Percentiles rank a stretch among this genome's conserved stretches.
Conservation (phyloP, 768 basidiomycete genomes). For the Hemileccinum impolitum region DNA sequence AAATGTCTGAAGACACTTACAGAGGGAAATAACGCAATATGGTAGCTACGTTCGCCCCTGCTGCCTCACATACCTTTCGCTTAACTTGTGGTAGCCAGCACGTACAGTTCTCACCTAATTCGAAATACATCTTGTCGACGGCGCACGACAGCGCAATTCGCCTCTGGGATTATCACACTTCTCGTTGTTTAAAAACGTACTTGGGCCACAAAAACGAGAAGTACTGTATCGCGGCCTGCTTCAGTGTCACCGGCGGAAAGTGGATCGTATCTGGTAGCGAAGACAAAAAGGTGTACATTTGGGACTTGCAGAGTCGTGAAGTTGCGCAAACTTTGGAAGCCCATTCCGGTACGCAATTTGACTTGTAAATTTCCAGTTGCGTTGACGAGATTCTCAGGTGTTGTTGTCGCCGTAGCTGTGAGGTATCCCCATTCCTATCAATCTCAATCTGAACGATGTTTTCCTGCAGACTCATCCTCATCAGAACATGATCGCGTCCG, state of each 20-base stretch:
- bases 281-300: slow-evolving; percentile 84
- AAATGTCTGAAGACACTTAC: slow-evolving; percentile 96
- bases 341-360: slow-evolving; percentile 53
- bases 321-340: slow-evolving; percentile 78
- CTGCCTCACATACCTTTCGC: not conserved
- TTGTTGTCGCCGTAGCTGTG: slow-evolving; percentile 79
- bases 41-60: slow-evolving; percentile 37
- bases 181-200: slow-evolving; percentile 89
- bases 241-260: slow-evolving; percentile 80
- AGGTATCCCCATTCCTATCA: slow-evolving; percentile 36
- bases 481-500: slow-evolving; percentile 85
- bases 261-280: slow-evolving; percentile 94
- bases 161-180: slow-evolving; percentile 92
- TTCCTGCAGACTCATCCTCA: slow-evolving; percentile 70
- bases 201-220: slow-evolving; percentile 77
- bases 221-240: slow-evolving; percentile 82
- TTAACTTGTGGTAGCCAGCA: slow-evolving; percentile 56
- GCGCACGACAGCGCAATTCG: slow-evolving; percentile 92
- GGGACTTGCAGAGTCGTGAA: slow-evolving; percentile 88
- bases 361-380: not conserved
- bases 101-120: slow-evolving; percentile 94
- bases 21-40: slow-evolving; percentile 83
- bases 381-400: slow-evolving; percentile 29
- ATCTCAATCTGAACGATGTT: not conserved
- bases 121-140: slow-evolving; percentile 90